Evolutionary conservation across 371 early-diverging fungal species (phyloP), one percentile per base, ranked within the genome.

Genomic region (Syncephalastrum contaminatum): DNA sequence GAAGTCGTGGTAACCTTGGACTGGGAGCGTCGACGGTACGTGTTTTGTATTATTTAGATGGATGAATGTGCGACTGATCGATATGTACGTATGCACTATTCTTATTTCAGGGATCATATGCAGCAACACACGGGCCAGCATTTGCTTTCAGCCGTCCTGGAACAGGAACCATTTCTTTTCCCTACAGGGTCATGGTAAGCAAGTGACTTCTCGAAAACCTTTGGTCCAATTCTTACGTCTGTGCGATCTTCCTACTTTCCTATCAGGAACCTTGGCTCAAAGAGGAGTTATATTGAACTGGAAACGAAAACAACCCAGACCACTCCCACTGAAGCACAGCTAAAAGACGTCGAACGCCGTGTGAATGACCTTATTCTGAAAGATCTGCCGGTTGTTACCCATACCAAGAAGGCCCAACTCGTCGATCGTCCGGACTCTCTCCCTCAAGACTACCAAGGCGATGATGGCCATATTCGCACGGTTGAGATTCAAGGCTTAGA

Each of bases 81-180:
- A n/a, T n/a, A n/a, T n/a, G n/a, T n/a, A n/a, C n/a, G n/a, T n/a
- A n/a, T n/a, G n/a, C n/a, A n/a, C n/a, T n/a, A n/a, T n/a, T n/a
- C n/a, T n/a, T n/a, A 30, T 30, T 30, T 30, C 15, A 64, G 64
- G 58, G 91, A 91, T 53, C 84, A 86, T 56, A 84, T 89, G 76
- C 91, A 90, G 63, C 92, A 91, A 58, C 92, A 91, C 62, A 83
- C 80, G 55, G 89, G 89, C 1, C 92, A 91, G 53, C 92, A 91
- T 61, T 69, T 91, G 36, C 63, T 91, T 1, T 83, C 84, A 53
- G 91, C 90, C 3, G 64, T 89, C 14, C 72, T 90, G n/a, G 88
- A 85, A 55, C 71, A 74, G 48, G 67, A 59, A 13, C 82, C 80
- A 14, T 82, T 79, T 53, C 65, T 70, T 10, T 66, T 82, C 22